A percentile compares a stretch with the other conserved stretches of the same genome.
These are phyloP conservation scores for Amyloporia xantha DNA, from an alignment of 768 basidiomycete species.

Conservation along the genomic window DNA sequence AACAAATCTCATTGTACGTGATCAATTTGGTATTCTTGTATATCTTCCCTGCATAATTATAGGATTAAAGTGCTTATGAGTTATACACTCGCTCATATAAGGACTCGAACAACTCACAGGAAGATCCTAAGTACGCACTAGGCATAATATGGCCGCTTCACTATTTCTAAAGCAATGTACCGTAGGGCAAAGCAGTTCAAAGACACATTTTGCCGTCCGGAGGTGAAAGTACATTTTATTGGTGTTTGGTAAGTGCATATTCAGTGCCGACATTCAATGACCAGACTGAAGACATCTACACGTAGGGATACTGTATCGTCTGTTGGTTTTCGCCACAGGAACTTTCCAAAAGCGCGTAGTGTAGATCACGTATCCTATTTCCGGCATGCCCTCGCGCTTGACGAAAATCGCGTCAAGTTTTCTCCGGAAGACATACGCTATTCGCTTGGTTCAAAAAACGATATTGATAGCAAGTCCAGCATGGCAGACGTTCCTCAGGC, in stretches of 20 bases:
- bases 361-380: conserved; percentile 17
- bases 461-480: background rate
- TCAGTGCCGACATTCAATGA: background rate
- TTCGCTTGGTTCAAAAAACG: conserved; percentile 7
- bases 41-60: too few relatives aligned
- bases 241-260: conserved; percentile 25
- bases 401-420: conserved; percentile 23
- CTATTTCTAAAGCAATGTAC: background rate
- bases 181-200: conserved; percentile 19
- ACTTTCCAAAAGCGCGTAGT: conserved; percentile 6
- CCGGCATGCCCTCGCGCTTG: conserved; percentile 24
- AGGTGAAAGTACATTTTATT: conserved; percentile 26
- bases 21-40: too few relatives aligned
- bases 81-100: too few relatives aligned
- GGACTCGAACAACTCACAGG: too few relatives aligned
- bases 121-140: too few relatives aligned
- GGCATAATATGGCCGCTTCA: too few relatives aligned
- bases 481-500: too few relatives aligned
- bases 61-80: conserved; percentile 16
- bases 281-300: background rate
- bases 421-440: conserved; percentile 18
- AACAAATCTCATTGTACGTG: conserved; percentile 26
- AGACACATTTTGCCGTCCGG: conserved; percentile 17
- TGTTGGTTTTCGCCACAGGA: conserved; percentile 13
- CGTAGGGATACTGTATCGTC: conserved; percentile 20